phyloP scores from a whole-genome alignment of 208 protist species.

The Leishmania tropica region DNA sequence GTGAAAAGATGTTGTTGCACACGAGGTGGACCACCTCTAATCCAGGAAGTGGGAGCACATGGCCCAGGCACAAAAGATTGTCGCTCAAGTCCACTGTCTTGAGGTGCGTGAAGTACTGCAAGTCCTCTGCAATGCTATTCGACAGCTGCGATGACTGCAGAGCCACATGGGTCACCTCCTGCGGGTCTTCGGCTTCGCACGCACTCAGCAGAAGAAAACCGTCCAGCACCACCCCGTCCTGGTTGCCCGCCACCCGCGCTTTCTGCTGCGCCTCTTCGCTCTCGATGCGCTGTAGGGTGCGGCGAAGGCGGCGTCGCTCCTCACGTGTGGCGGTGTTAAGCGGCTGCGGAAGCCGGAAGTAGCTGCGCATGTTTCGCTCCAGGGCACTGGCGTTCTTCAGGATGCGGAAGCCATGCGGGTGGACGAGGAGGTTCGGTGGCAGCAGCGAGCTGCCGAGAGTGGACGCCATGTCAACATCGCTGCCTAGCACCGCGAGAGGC shows the following conservation, averaged over 20 bases:
- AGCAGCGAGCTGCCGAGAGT: conserved; percentile 2
- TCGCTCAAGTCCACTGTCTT: conserved; percentile 85
- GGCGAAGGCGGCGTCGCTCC: conserved; percentile 51
- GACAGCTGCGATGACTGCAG: conserved; percentile 70
- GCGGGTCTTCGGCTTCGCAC: conserved; percentile 60
- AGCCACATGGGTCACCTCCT: conserved; percentile 68
- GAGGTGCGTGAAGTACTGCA: conserved; percentile 71
- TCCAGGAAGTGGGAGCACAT: conserved; percentile 57
- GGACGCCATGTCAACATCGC: not conserved
- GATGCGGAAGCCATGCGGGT: conserved; percentile 89
- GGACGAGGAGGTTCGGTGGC: conserved; percentile 42
- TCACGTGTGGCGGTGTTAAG: conserved; percentile 41
- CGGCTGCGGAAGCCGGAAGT: conserved; percentile 87
- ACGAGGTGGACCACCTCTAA: conserved; percentile 79
- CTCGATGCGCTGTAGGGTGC: conserved; percentile 49
- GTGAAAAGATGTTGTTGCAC: conserved; percentile 74
- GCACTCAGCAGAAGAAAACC: conserved; percentile 83
- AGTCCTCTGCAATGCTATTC: conserved; percentile 69
- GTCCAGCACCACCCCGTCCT: conserved; percentile 64
- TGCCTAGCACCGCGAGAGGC: not conserved
- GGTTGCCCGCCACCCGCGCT: conserved; percentile 34
- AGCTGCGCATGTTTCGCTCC: conserved; percentile 81
- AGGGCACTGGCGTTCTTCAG: conserved; percentile 71
- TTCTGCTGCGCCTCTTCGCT: conserved; percentile 40
- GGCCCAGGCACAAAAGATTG: conserved; percentile 69